A percentile compares a stretch with the other conserved stretches of the same genome.
Evolutionary conservation across 164 flowering plant genomes (phyloP).

Genomic region (Umbellularia californica): DNA sequence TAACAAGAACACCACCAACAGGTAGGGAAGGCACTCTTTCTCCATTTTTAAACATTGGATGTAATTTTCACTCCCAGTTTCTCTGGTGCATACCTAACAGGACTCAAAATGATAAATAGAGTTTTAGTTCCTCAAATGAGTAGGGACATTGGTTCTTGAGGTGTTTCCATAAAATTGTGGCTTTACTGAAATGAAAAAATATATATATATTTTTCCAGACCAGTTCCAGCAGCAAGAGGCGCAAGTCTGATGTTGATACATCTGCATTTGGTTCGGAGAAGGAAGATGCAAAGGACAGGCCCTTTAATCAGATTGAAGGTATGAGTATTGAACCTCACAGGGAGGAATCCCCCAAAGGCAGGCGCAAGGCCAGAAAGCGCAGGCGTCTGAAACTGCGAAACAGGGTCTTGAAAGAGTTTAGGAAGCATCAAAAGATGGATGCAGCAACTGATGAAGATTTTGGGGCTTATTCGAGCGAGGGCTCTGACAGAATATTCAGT

Average conservation of each 20-base stretch:
- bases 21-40: no score
- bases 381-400: constrained; percentile 71
- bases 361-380: constrained; percentile 74
- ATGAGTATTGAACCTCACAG: constrained; percentile 47
- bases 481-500: constrained; percentile 39
- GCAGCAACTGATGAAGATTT: constrained; percentile 41
- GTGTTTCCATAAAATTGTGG: neutral
- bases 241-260: constrained; percentile 61
- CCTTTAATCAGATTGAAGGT: constrained; percentile 33
- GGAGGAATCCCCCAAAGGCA: constrained; percentile 87
- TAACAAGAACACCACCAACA: no score
- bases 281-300: constrained; percentile 30
- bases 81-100: no score
- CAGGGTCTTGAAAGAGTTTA: constrained; percentile 54
- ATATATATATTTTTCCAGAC: constrained; percentile 42
- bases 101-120: no score
- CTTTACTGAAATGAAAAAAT: neutral
- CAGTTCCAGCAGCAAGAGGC: constrained; percentile 65
- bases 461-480: constrained; percentile 52
- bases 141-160: neutral
- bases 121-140: no score
- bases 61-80: no score
- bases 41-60: no score
- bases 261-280: constrained; percentile 50
- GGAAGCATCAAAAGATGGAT: constrained; percentile 47